Percentiles rank a stretch among this genome's conserved stretches.
Evolutionary conservation across 768 basidiomycete species (phyloP).

Genomic region (Cystoderma amianthinum): DNA sequence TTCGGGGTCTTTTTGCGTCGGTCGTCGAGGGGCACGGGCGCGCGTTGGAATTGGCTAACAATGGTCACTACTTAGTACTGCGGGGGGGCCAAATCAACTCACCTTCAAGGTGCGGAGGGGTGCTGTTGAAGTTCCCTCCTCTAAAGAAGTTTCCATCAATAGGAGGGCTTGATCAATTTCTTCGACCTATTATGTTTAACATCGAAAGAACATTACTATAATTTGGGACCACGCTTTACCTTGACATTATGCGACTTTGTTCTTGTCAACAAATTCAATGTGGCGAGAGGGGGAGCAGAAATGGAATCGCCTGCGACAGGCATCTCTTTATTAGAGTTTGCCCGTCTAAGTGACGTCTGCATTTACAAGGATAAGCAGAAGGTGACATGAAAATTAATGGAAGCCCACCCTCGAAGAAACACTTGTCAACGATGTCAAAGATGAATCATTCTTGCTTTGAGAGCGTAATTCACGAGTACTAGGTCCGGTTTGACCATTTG

Average conservation of each 20-base stretch:
- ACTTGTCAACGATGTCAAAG: constrained; percentile 26
- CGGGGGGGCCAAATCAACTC: constrained; percentile 1
- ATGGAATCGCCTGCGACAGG: constrained; percentile 9
- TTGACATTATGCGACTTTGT: constrained; percentile 26
- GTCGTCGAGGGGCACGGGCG: constrained; percentile 18
- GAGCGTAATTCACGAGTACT: constrained; percentile 40
- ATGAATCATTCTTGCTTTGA: constrained; percentile 26
- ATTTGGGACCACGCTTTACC: constrained; percentile 10
- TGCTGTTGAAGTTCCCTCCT: background rate
- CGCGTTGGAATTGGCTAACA: constrained; percentile 14
- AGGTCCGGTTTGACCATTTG: constrained; percentile 20
- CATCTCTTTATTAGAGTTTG: constrained; percentile 18
- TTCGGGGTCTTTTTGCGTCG: constrained; percentile 19
- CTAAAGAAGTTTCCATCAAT: background rate
- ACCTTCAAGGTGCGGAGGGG: constrained; percentile 12
- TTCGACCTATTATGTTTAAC: constrained; percentile 19
- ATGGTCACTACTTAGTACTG: constrained; percentile 1
- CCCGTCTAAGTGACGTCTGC: constrained; percentile 16
- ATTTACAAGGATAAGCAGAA: constrained; percentile 2
- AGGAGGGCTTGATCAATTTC: constrained; percentile 20
- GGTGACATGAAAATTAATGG: background rate
- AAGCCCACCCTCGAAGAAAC: constrained; percentile 29
- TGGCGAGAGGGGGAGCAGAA: constrained; percentile 10
- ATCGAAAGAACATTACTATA: background rate
- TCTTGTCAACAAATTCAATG: constrained; percentile 8